Evolutionary conservation across 1,284 basidiomycete species (phyloP), one percentile per base, ranked within the genome.

Genomic region (Tilletia walkeri): DNA sequence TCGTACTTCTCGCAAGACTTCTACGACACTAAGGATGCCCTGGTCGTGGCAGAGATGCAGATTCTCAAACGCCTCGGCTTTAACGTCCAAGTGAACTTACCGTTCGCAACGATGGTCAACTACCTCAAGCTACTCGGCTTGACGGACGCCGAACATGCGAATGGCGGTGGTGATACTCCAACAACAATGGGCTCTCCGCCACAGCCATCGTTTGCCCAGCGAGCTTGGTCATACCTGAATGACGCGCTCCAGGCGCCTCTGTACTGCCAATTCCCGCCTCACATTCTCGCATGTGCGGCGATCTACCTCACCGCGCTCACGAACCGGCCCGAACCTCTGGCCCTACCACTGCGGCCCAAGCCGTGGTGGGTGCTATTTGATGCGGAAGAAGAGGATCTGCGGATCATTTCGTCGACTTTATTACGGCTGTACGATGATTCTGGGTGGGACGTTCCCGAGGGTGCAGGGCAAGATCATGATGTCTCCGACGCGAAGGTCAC

Each of bases 1-100:
- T 89, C 90, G 24, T 95, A 94, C 84, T 93, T 92, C 80, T 89
- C 90, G 7, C 87, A 88, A 72, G 88, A 88, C 0, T 95, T 94
- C 78, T 93, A 94, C 84, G 91, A 93, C 73, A 86, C 91, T 76
- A 94, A 93, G 80, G 94, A 95, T 78, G 90, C 92, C 4, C 86
- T 98, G 61, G 93, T 97, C 30, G 90, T 96, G 16, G 90, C 91
- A 1, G 96, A 99, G 85, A 98, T 99, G 93, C 96, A 99, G 83
- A 89, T 99, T 20, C 87, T 99, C 74, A 99, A 99, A 85, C 89
- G 82, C 2, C 80, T 85, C 14, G 84, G 80, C 4, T 85, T 85
- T 68, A 75, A 84, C 49, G 80, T 84, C 2, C 76, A 82, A 78
- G 93, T 95, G 65, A 91, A 92, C 16, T 86, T 98, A 53, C 95